Percentiles rank a stretch among this genome's conserved stretches.
Conservation (phyloP, 495 filamentous ascomycete genomes). For the Penicillium robsamsonii region DNA sequence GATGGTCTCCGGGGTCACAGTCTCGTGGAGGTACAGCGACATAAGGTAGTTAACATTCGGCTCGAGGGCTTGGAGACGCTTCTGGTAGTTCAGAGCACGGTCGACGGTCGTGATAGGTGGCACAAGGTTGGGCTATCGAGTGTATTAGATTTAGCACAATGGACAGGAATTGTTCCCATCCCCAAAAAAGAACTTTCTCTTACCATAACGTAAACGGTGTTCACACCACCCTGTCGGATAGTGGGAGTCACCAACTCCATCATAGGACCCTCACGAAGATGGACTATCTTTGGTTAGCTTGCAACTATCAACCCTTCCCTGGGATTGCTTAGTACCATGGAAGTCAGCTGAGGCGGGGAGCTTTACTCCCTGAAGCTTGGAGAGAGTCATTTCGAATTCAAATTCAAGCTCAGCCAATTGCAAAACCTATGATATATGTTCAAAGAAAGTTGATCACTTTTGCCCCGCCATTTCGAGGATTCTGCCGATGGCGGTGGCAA, state of each 20-base stretch:
- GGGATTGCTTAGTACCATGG: constrained; percentile 50
- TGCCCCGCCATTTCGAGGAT: constrained; percentile 19
- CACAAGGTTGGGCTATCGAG: constrained; percentile 58
- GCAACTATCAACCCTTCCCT: constrained; percentile 9
- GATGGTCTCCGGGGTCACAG: constrained; percentile 76
- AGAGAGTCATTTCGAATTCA: constrained; percentile 31
- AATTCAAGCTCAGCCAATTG: not conserved
- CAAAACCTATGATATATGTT: not conserved
- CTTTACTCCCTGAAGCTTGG: constrained; percentile 45
- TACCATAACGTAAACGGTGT: constrained; percentile 83
- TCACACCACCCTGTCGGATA: constrained; percentile 69
- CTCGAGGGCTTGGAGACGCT: constrained; percentile 62
- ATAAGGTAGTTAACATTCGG: constrained; percentile 79
- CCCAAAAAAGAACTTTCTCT: constrained; percentile 18
- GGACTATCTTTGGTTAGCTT: constrained; percentile 37
- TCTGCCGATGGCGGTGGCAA: constrained; percentile 20
- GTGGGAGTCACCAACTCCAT: constrained; percentile 78
- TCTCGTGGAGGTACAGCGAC: constrained; percentile 80
- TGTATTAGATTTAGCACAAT: constrained; percentile 13
- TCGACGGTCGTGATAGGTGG: constrained; percentile 75
- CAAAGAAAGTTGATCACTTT: constrained; percentile 9
- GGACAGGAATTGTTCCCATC: constrained; percentile 3
- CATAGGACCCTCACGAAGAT: constrained; percentile 77
- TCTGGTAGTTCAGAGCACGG: constrained; percentile 73
- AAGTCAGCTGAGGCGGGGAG: constrained; percentile 73